phyloP scores from a whole-genome alignment of 2,329 filamentous ascomycete species.

The Sordariomycetes sp. region DNA sequence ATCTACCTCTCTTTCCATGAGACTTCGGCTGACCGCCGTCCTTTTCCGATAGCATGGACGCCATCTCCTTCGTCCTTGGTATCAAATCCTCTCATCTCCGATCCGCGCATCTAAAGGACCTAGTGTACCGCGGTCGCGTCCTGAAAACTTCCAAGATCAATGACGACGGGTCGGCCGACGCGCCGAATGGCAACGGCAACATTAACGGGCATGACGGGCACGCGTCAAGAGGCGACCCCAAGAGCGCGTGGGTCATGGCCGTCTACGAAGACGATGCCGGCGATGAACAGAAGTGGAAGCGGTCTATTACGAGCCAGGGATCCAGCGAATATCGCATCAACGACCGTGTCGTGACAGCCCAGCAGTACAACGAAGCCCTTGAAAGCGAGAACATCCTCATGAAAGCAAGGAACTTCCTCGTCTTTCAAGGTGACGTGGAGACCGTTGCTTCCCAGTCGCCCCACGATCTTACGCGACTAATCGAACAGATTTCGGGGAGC shows the following conservation, averaged over 20 bases:
- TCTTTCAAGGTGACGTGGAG: slow-evolving; percentile 97
- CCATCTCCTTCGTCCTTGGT: slow-evolving; percentile 95
- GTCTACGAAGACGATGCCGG: slow-evolving; percentile 97
- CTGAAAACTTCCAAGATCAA: slow-evolving; percentile 88
- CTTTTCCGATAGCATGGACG: slow-evolving; percentile 66
- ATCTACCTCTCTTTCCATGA: background rate
- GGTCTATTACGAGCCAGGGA: slow-evolving; percentile 79
- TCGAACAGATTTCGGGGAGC: slow-evolving; percentile 96
- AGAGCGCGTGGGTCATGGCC: slow-evolving; percentile 97
- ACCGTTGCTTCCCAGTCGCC: slow-evolving; percentile 92
- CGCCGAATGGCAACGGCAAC: slow-evolving; percentile 45
- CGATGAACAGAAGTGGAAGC: slow-evolving; percentile 92
- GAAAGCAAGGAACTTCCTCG: slow-evolving; percentile 94
- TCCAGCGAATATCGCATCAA: slow-evolving; percentile 97
- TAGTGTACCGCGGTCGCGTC: slow-evolving; percentile 92
- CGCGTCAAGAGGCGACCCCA: slow-evolving; percentile 70
- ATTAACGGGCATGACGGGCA: slow-evolving; percentile 51
- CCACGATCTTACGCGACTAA: slow-evolving; percentile 82
- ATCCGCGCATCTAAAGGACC: slow-evolving; percentile 84
- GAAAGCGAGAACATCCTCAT: slow-evolving; percentile 95
- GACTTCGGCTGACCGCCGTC: background rate
- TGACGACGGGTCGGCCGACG: slow-evolving; percentile 68
- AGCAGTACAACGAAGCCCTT: slow-evolving; percentile 86
- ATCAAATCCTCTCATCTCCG: slow-evolving; percentile 98
- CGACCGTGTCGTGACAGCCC: slow-evolving; percentile 75